A percentile compares a stretch with the other conserved stretches of the same genome.
These are phyloP conservation scores for Eucalyptus polyanthemos DNA, from an alignment of 345 rosid species.

Conservation along the genomic window DNA sequence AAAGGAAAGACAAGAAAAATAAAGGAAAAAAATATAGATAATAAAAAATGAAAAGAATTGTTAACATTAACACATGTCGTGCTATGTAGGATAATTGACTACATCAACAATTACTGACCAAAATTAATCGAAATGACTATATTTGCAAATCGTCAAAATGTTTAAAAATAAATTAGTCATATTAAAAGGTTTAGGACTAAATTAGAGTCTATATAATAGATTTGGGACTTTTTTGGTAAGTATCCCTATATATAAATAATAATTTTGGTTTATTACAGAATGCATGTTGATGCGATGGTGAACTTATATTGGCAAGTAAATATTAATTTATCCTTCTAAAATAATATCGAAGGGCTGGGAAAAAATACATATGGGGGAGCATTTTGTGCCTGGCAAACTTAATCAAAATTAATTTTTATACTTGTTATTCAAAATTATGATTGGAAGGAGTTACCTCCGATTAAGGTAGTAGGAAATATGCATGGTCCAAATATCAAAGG, in stretches of 20 bases:
- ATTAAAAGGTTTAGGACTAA: rapidly evolving
- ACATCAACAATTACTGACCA: rapidly evolving
- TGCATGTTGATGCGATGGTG: not conserved
- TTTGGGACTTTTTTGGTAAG: too few relatives aligned
- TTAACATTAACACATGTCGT: not conserved
- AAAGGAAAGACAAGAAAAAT: not conserved
- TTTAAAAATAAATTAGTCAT: too few relatives aligned
- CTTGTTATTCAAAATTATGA: not conserved
- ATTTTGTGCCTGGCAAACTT: not conserved
- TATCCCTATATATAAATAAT: not conserved
- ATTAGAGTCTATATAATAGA: too few relatives aligned
- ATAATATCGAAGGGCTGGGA: not conserved
- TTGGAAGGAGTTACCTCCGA: not conserved
- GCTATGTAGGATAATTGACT: too few relatives aligned
- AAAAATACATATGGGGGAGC: not conserved
- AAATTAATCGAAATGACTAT: too few relatives aligned
- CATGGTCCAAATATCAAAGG: not conserved
- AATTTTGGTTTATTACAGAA: not conserved
- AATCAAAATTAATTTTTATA: not conserved
- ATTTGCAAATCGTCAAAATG: too few relatives aligned
- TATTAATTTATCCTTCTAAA: not conserved
- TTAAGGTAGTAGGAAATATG: not conserved
- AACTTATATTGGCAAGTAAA: not conserved
- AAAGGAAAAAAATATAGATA: too few relatives aligned
- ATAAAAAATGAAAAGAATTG: not conserved